Conservation (phyloP, 768 basidiomycete genomes). For the Pluteus cervinus region DNA sequence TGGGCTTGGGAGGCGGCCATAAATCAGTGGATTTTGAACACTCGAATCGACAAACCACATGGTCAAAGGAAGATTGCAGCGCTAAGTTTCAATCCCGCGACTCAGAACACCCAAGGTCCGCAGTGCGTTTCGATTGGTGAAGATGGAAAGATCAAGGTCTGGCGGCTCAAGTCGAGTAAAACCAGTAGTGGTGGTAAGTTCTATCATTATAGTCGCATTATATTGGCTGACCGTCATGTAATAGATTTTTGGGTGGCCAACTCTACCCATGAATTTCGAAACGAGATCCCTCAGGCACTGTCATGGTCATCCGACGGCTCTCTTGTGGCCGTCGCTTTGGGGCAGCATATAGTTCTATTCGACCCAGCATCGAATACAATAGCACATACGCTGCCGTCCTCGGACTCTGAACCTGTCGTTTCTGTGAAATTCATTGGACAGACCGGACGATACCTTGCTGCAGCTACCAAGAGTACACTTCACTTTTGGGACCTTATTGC, state of each 20-base stretch:
- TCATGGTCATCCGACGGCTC: slow-evolving; percentile 87
- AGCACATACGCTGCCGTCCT: slow-evolving; percentile 51
- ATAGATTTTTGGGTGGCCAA: slow-evolving; percentile 77
- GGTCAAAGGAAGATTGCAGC: slow-evolving; percentile 55
- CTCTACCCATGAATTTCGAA: slow-evolving; percentile 64
- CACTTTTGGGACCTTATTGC: slow-evolving; percentile 70
- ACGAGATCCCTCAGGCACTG: slow-evolving; percentile 55
- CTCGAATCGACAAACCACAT: slow-evolving; percentile 86
- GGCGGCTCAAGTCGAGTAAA: slow-evolving; percentile 52
- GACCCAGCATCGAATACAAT: slow-evolving; percentile 59
- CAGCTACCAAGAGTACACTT: slow-evolving; percentile 41
- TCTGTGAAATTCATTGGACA: slow-evolving; percentile 63
- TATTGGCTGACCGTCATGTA: slow-evolving; percentile 4
- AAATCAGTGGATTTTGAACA: slow-evolving; percentile 71
- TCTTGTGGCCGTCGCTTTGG: slow-evolving; percentile 70
- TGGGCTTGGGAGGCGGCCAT: slow-evolving; percentile 79
- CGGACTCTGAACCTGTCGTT: slow-evolving; percentile 40
- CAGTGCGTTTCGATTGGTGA: slow-evolving; percentile 69
- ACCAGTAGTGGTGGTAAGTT: slow-evolving; percentile 47
- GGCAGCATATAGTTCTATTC: slow-evolving; percentile 65
- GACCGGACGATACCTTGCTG: slow-evolving; percentile 65
- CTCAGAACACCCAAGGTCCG: slow-evolving; percentile 19
- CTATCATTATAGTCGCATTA: no score
- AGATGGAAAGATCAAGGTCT: slow-evolving; percentile 75
- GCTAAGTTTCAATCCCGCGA: slow-evolving; percentile 60